These are phyloP conservation scores for Fusarium virguliforme DNA, from an alignment of 2,329 filamentous ascomycete species.

Conservation along the genomic window DNA sequence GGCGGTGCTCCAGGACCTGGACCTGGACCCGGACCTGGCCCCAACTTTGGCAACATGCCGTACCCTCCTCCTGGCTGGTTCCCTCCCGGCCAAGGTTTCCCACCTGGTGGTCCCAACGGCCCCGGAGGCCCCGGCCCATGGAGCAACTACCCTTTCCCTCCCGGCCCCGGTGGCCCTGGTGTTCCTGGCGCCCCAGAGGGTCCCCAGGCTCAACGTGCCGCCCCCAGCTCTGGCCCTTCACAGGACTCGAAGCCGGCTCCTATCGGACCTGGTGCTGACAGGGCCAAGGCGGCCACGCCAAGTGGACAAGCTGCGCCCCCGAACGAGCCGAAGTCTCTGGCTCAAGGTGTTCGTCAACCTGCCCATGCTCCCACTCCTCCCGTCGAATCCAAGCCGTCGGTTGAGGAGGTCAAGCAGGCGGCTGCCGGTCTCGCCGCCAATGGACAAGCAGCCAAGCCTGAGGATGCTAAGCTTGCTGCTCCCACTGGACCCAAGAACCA, in stretches of 20 bases:
- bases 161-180: conserved; percentile 58
- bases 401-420: conserved; percentile 60
- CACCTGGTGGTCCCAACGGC: conserved; percentile 62
- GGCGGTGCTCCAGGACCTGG: conserved; percentile 71
- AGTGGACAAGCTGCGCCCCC: conserved; percentile 63
- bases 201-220: conserved; percentile 69
- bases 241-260: conserved; percentile 66
- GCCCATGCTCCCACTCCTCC: conserved; percentile 74
- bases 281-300: conserved; percentile 64
- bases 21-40: conserved; percentile 67
- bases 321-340: conserved; percentile 68
- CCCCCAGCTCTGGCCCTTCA: conserved; percentile 60
- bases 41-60: conserved; percentile 81
- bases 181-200: conserved; percentile 77
- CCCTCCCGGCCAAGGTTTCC: conserved; percentile 83
- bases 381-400: conserved; percentile 78
- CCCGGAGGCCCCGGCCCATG: conserved; percentile 59
- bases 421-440: conserved; percentile 62
- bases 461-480: conserved; percentile 57
- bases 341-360: conserved; percentile 64
- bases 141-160: conserved; percentile 14
- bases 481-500: conserved; percentile 66
- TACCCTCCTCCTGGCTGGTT: conserved; percentile 87
- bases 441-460: conserved; percentile 57
- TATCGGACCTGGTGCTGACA: conserved; percentile 67